Evolutionary conservation across 306 rosid genomes (phyloP).

Genomic region (Vachellia collinsii): DNA sequence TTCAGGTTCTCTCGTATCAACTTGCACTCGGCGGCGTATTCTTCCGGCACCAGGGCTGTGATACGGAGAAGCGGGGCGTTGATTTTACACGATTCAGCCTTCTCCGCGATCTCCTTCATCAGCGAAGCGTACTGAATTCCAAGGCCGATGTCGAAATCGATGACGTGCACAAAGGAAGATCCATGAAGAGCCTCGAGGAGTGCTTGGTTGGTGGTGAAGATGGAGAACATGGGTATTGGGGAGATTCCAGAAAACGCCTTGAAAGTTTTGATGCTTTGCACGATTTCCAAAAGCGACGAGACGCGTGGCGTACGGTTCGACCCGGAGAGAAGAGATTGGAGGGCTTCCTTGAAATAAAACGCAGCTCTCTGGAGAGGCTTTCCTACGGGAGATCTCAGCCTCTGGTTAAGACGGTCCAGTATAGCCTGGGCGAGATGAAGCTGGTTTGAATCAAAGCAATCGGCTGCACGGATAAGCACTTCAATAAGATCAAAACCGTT

Average conservation of each 20-base stretch:
- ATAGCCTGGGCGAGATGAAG: conserved; percentile 66
- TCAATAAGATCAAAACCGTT: conserved; percentile 64
- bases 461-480: conserved; percentile 74
- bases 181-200: conserved; percentile 72
- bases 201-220: conserved; percentile 84
- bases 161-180: conserved; percentile 58
- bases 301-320: conserved; percentile 49
- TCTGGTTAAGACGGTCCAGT: conserved; percentile 70
- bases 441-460: conserved; percentile 72
- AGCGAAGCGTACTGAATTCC: conserved; percentile 88
- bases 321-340: conserved; percentile 63
- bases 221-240: conserved; percentile 83
- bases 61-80: conserved; percentile 58
- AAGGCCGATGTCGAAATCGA: conserved; percentile 86
- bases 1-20: conserved; percentile 67
- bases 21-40: conserved; percentile 62
- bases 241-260: conserved; percentile 74
- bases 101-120: conserved; percentile 81
- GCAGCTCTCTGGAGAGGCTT: conserved; percentile 76
- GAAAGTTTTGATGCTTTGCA: conserved; percentile 67
- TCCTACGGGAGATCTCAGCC: conserved; percentile 51
- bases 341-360: conserved; percentile 82
- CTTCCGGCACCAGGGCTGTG: conserved; percentile 79
- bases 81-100: conserved; percentile 38
- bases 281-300: conserved; percentile 75